A percentile compares a stretch with the other conserved stretches of the same genome.
Conservation (phyloP, 805 yeast genomes). For the Clavispora phyllophila region DNA sequence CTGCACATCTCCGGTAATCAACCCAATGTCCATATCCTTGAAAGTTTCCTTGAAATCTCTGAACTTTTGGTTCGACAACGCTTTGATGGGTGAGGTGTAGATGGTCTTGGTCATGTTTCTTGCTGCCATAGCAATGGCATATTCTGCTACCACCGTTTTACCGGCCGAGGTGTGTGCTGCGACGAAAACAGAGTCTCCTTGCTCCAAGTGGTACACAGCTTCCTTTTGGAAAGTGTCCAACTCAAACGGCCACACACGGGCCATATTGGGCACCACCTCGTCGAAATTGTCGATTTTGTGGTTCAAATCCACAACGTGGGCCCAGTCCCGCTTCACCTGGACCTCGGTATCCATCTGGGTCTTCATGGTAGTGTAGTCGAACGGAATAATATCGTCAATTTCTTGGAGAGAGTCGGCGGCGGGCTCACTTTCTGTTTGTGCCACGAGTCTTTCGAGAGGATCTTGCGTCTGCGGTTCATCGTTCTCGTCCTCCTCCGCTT, state of each 20-base stretch:
- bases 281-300: constrained; percentile 79
- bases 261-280: constrained; percentile 89
- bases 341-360: constrained; percentile 20
- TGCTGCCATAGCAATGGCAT: constrained; percentile 95
- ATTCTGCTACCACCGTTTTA: constrained; percentile 96
- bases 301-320: constrained; percentile 86
- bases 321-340: constrained; percentile 66
- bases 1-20: constrained; percentile 96
- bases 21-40: constrained; percentile 81
- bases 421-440: not conserved
- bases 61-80: constrained; percentile 83
- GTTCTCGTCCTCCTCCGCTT: constrained; percentile 11
- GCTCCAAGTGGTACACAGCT: constrained; percentile 93
- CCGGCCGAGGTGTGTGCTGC: constrained; percentile 99
- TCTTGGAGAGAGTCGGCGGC: constrained; percentile 25
- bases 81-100: constrained; percentile 93
- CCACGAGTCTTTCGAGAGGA: not conserved
- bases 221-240: constrained; percentile 94
- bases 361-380: constrained; percentile 26
- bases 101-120: constrained; percentile 96
- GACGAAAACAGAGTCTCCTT: constrained; percentile 96
- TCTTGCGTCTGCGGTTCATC: constrained; percentile 4
- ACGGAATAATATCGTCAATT: constrained; percentile 39
- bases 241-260: constrained; percentile 91
- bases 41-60: constrained; percentile 80